Conservation (phyloP, 2,329 filamentous ascomycete genomes). For the Simplicillium aogashimaense region DNA sequence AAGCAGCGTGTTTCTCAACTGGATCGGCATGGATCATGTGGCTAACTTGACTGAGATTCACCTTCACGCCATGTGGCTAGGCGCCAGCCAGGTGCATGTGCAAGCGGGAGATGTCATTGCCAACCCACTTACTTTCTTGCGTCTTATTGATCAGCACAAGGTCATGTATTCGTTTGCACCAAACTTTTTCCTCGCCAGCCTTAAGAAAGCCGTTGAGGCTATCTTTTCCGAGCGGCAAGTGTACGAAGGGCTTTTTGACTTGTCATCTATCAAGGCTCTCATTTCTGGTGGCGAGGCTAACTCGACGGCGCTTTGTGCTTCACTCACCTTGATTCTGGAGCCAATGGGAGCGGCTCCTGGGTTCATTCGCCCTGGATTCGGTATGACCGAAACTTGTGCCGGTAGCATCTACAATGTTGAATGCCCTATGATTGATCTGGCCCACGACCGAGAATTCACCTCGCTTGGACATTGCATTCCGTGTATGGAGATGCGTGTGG, state of each 20-base stretch:
- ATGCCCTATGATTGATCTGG: slow-evolving; percentile 29
- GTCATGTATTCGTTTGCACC: slow-evolving; percentile 33
- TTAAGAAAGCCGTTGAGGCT: slow-evolving; percentile 6
- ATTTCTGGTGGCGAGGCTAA: slow-evolving; percentile 38
- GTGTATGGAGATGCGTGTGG: slow-evolving; percentile 28
- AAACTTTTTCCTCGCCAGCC: slow-evolving; percentile 22
- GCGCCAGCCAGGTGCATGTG: slow-evolving; percentile 35
- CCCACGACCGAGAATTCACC: slow-evolving; percentile 17
- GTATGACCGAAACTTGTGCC: slow-evolving; percentile 44
- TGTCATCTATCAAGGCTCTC: slow-evolving; percentile 19
- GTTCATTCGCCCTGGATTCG: slow-evolving; percentile 30
- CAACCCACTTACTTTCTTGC: slow-evolving; percentile 26
- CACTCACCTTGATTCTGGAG: slow-evolving; percentile 16
- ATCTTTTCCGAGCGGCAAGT: too few species aligned
- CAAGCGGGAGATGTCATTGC: slow-evolving; percentile 27
- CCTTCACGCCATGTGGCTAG: slow-evolving; percentile 31
- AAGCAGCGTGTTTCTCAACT: slow-evolving; percentile 30
- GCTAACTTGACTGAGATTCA: slow-evolving; percentile 41
- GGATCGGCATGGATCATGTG: slow-evolving; percentile 44
- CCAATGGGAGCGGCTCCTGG: slow-evolving; percentile 18
- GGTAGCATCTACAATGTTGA: slow-evolving; percentile 31
- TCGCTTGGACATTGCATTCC: slow-evolving; percentile 26
- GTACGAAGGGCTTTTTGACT: neutral
- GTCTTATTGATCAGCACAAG: slow-evolving; percentile 26
- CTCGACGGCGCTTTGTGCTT: slow-evolving; percentile 19